Percentiles rank a stretch among this genome's conserved stretches.
Conservation (phyloP, 73 alveolate species). For the Blepharisma stoltei region DNA sequence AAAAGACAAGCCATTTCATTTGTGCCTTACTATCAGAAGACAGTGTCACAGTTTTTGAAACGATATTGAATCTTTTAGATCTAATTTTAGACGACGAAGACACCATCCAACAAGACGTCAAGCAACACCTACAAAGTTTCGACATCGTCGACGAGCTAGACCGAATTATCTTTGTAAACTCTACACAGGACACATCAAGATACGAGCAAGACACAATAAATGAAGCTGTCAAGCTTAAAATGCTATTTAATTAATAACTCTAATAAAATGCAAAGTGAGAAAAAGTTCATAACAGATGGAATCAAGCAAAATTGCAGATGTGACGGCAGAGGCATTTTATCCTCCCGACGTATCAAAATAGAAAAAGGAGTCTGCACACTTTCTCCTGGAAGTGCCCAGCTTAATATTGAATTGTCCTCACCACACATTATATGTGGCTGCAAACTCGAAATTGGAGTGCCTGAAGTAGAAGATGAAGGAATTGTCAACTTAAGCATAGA, state of each 20-base stretch:
- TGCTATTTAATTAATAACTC: slow-evolving; percentile 4
- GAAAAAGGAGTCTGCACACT: neutral
- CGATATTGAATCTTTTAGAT: slow-evolving; percentile 16
- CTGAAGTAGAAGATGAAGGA: neutral
- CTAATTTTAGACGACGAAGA: slow-evolving; percentile 7
- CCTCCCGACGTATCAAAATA: slow-evolving; percentile 5
- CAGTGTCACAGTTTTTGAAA: slow-evolving; percentile 10
- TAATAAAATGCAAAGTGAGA: neutral
- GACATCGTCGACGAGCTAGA: neutral
- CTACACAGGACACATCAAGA: neutral
- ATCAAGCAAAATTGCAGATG: neutral
- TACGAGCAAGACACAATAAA: slow-evolving; percentile 28
- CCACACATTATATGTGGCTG: slow-evolving; percentile 26
- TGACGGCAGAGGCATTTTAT: slow-evolving; percentile 2
- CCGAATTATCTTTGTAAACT: neutral
- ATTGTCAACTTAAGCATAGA: neutral
- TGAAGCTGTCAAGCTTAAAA: slow-evolving; percentile 6
- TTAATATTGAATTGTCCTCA: neutral
- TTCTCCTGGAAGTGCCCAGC: slow-evolving; percentile 24
- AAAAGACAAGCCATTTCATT: too few relatives aligned
- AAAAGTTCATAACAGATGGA: slow-evolving; percentile 14
- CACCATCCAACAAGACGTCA: neutral
- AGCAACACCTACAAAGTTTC: neutral
- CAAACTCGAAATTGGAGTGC: neutral
- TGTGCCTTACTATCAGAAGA: too few relatives aligned